Evolutionary conservation across 164 flowering plant species (phyloP), one percentile per base, ranked within the genome.

Genomic region (Piper betle): DNA sequence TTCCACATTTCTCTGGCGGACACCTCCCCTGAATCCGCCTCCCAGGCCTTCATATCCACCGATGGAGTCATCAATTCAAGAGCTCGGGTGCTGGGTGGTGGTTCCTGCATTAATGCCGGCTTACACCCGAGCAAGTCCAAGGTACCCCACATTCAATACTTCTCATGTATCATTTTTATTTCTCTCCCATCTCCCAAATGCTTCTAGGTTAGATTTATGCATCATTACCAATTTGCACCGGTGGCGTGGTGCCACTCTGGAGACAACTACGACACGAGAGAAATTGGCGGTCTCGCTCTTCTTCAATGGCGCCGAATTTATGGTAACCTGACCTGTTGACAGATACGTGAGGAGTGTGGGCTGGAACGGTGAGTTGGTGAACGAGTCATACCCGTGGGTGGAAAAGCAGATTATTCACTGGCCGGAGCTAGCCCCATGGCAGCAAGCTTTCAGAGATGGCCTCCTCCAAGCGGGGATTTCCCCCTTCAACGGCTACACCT

Each of bases 1-100:
- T 94, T 94, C 78, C 96, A 86, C 67, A 62, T 86, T 10, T 56
- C 81, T 7, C 64, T 92, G 41, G 89, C 96, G 1, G 95, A 90
- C 62, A 74, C 73, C 33, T 86, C 95, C 12, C 78, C 85, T 2
- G 55, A 60, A 10, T 85, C 97, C 10, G 88, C 99, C 2, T 74
- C 93, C 13, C 96, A 94, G 65, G 15, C 59, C 5, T 91, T 94
- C 63, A 53, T 85, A 18, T 94, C 99, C 55, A 85, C 92, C n/a
- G 99, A 94, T 67, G 96, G 96, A 1, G 97, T 94, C 55, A 65
- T 80, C n/a, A 94, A 91, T 69, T 66, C 97, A 3, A 79, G 96
- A 66, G 99, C 87, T 66, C 78, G 93, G 60, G 89, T 94, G 58
- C 68, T 94, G 71, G 97, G 99, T 52, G 97, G 99, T 15, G 95